phyloP scores from a whole-genome alignment of 2,329 filamentous ascomycete species.

The Aspergillus pseudoglaucus region DNA sequence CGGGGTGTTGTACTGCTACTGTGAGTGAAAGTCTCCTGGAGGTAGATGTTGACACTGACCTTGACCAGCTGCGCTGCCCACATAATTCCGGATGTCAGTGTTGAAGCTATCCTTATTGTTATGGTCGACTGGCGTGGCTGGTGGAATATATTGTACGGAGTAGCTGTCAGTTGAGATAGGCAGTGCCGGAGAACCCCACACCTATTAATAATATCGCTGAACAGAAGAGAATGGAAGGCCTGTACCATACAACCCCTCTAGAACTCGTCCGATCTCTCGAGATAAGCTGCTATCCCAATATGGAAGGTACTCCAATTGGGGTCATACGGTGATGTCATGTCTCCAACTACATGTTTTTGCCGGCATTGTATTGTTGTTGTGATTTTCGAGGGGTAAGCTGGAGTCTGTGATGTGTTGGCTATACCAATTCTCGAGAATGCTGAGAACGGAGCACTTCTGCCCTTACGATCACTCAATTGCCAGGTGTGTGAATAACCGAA shows the following conservation, averaged over 20 bases:
- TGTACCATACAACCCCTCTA: too few species aligned
- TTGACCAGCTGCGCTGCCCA: background rate
- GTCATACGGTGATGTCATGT: background rate
- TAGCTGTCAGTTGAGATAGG: too few species aligned
- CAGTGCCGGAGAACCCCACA: background rate
- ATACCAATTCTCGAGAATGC: background rate
- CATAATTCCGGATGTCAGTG: background rate
- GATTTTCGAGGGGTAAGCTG: too few species aligned
- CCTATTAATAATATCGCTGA: background rate
- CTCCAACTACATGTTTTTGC: background rate
- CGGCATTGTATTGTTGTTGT: background rate
- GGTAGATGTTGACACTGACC: background rate
- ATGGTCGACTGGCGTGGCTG: background rate
- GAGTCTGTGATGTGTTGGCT: background rate
- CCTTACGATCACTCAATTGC: background rate
- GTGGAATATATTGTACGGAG: background rate
- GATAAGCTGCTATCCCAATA: background rate
- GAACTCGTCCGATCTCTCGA: background rate
- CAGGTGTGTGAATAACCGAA: background rate
- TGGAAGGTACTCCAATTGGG: background rate
- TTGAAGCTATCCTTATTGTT: background rate
- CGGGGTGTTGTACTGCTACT: conserved; percentile 2
- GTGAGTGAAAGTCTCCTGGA: background rate
- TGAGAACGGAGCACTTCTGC: background rate
- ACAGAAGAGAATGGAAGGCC: background rate